Conservation (phyloP, 306 rosid species). For the Fagus crenata region DNA sequence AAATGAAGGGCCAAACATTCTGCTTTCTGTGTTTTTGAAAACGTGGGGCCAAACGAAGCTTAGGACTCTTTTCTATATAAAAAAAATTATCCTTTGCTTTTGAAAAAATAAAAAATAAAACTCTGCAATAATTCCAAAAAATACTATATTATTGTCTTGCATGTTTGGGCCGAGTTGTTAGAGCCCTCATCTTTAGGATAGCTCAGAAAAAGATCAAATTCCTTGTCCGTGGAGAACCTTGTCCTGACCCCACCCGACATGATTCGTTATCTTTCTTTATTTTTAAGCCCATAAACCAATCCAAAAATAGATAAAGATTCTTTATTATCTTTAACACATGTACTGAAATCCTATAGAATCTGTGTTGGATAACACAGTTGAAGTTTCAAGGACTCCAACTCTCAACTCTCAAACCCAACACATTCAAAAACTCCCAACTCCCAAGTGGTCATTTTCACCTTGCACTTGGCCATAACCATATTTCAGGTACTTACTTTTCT, state of each 20-base stretch:
- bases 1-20: too few species aligned
- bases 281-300: neutral
- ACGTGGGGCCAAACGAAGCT: too few species aligned
- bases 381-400: neutral
- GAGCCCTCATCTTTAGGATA: too few species aligned
- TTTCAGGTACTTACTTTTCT: constrained; percentile 7
- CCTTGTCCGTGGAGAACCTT: too few species aligned
- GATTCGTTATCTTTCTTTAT: neutral
- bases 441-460: neutral
- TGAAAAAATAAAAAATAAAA: too few species aligned
- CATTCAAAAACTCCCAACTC: neutral
- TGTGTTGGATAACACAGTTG: neutral
- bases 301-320: neutral
- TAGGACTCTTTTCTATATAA: too few species aligned
- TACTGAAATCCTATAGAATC: constrained; percentile 4
- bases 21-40: too few species aligned
- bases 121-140: too few species aligned
- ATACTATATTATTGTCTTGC: too few species aligned
- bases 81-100: too few species aligned
- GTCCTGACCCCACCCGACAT: neutral
- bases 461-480: neutral
- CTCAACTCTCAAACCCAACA: neutral
- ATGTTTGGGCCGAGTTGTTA: too few species aligned
- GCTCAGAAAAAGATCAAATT: too few species aligned
- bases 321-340: constrained; percentile 40